phyloP scores from a whole-genome alignment of 1,139 yeast genomes.

The Geotrichum australiense region DNA sequence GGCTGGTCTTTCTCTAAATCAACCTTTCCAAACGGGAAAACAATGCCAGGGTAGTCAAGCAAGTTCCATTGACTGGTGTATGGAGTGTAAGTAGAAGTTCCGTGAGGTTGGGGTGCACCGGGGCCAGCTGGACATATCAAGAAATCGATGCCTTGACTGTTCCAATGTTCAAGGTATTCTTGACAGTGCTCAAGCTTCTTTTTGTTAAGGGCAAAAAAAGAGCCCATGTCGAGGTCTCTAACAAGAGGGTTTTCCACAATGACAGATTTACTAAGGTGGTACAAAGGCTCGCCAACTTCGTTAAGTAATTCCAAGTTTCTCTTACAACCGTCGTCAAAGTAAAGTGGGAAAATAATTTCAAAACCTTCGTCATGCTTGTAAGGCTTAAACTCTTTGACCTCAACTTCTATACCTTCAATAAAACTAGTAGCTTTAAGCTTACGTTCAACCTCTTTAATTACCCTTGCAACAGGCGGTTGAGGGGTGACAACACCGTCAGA shows the following conservation, averaged over 20 bases:
- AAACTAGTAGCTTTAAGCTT: constrained; percentile 26
- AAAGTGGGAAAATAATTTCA: constrained; percentile 37
- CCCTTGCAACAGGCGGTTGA: constrained; percentile 47
- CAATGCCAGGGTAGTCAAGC: constrained; percentile 46
- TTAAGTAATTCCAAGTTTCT: constrained; percentile 32
- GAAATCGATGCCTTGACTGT: constrained; percentile 55
- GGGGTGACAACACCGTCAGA: constrained; percentile 36
- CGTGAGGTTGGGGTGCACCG: constrained; percentile 66
- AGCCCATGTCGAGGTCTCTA: constrained; percentile 26
- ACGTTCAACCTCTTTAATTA: constrained; percentile 32
- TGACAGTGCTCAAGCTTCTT: constrained; percentile 32
- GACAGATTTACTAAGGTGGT: constrained; percentile 25
- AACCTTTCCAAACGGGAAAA: constrained; percentile 48
- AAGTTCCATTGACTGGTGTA: constrained; percentile 44
- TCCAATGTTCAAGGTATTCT: constrained; percentile 34
- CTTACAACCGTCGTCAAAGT: constrained; percentile 44
- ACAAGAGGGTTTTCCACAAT: constrained; percentile 20
- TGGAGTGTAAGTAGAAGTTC: constrained; percentile 65
- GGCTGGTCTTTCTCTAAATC: constrained; percentile 30
- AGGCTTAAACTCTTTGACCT: constrained; percentile 41
- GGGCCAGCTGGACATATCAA: constrained; percentile 62
- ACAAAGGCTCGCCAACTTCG: constrained; percentile 43
- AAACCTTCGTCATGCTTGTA: constrained; percentile 35
- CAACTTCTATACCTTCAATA: constrained; percentile 28
- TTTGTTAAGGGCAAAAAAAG: constrained; percentile 35